phyloP scores from a whole-genome alignment of 805 yeast genomes.

The Wickerhamiella nectarea region DNA sequence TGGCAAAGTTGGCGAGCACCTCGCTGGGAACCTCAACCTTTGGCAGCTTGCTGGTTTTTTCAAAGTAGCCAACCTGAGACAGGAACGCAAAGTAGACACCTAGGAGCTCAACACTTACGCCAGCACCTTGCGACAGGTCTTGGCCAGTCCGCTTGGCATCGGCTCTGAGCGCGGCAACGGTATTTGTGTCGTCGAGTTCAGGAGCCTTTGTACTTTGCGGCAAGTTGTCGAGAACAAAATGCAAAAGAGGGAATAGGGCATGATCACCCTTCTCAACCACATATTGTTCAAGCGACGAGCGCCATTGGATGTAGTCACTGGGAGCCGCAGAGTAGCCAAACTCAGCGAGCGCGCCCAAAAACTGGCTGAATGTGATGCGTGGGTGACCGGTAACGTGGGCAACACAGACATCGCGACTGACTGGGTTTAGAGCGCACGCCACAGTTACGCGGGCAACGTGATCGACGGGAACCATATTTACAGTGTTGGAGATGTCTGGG shows the following conservation, averaged over 20 bases:
- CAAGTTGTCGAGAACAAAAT: slow-evolving; percentile 83
- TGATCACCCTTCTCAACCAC: slow-evolving; percentile 67
- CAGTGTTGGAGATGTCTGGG: slow-evolving; percentile 77
- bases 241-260: slow-evolving; percentile 85
- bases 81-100: slow-evolving; percentile 72
- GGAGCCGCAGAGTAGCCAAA: slow-evolving; percentile 62
- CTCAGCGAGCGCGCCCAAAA: slow-evolving; percentile 44
- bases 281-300: slow-evolving; percentile 53
- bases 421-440: slow-evolving; percentile 71
- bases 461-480: slow-evolving; percentile 95
- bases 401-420: slow-evolving; percentile 44
- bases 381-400: slow-evolving; percentile 98
- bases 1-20: slow-evolving; percentile 22
- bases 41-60: slow-evolving; percentile 36
- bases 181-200: slow-evolving; percentile 78
- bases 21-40: slow-evolving; percentile 35
- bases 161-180: slow-evolving; percentile 48
- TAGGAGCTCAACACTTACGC: slow-evolving; percentile 53
- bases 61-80: slow-evolving; percentile 66
- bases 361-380: slow-evolving; percentile 66
- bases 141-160: slow-evolving; percentile 53
- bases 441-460: slow-evolving; percentile 89
- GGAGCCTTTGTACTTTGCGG: slow-evolving; percentile 92
- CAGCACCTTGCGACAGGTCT: slow-evolving; percentile 58
- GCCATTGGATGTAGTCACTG: slow-evolving; percentile 69